Evolutionary conservation across 2,329 filamentous ascomycete species (phyloP).

Genomic region (Ceratocystis papillata): DNA sequence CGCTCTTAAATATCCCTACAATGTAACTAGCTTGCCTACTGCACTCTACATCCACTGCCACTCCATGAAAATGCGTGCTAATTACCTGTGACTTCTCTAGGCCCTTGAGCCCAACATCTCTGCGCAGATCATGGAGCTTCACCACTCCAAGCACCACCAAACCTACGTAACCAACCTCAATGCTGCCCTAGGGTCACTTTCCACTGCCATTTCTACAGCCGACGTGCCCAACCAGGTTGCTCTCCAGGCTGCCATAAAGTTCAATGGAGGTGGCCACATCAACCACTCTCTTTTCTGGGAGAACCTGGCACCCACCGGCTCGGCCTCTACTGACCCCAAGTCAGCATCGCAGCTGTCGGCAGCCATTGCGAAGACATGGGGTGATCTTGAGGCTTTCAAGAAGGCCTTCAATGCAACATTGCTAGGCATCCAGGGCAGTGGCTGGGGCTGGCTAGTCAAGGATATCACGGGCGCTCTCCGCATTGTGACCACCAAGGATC

Average conservation of each 20-base stretch:
- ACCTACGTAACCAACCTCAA: conserved; percentile 70
- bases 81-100: conserved; percentile 31
- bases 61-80: not conserved
- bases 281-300: conserved; percentile 93
- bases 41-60: not conserved
- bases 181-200: conserved; percentile 50
- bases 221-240: conserved; percentile 55
- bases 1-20: conserved; percentile 55
- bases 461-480: conserved; percentile 48
- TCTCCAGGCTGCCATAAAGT: conserved; percentile 63
- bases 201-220: conserved; percentile 42
- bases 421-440: conserved; percentile 66
- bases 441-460: conserved; percentile 79
- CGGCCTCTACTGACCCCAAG: conserved; percentile 44
- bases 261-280: conserved; percentile 85
- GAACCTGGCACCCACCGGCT: conserved; percentile 56
- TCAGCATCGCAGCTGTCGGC: conserved; percentile 46
- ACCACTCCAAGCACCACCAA: conserved; percentile 70
- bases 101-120: conserved; percentile 66
- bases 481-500: conserved; percentile 75
- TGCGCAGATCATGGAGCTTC: conserved; percentile 68
- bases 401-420: conserved; percentile 55
- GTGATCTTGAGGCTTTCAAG: conserved; percentile 55
- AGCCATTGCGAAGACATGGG: conserved; percentile 56
- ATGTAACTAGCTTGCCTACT: conserved; percentile 41